phyloP scores from a whole-genome alignment of 2,329 filamentous ascomycete species.

The Scedosporium aurantiacum region DNA sequence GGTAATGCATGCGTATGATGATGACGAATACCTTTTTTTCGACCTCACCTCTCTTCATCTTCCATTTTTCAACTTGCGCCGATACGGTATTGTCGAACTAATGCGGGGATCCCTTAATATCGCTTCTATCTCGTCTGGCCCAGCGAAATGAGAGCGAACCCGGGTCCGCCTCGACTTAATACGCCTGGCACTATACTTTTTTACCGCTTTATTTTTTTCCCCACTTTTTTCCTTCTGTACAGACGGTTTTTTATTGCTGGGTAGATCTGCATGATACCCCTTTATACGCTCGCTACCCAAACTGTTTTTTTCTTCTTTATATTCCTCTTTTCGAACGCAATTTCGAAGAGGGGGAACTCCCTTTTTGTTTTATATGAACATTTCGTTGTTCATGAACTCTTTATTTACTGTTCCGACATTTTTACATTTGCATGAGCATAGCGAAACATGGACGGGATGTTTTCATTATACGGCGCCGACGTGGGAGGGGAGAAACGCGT shows the following conservation, averaged over 20 bases:
- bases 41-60: not conserved
- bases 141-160: not conserved
- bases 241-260: not conserved
- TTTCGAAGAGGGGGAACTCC: not conserved
- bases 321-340: not conserved
- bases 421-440: not conserved
- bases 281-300: conserved; percentile 2
- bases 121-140: not conserved
- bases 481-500: not conserved
- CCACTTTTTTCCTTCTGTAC: not conserved
- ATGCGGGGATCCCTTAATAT: not conserved
- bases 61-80: not conserved
- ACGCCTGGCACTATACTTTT: not conserved
- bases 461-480: not conserved
- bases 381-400: not conserved
- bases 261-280: conserved; percentile 1
- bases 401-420: not conserved
- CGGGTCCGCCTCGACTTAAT: not conserved
- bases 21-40: not conserved
- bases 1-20: conserved; percentile 17
- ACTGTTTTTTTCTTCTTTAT: not conserved
- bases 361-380: not conserved
- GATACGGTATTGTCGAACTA: not conserved
- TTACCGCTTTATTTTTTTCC: not conserved
- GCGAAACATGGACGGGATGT: not conserved